Conservation (phyloP, 1,139 yeast genomes). For the Candida frijolesensis region DNA sequence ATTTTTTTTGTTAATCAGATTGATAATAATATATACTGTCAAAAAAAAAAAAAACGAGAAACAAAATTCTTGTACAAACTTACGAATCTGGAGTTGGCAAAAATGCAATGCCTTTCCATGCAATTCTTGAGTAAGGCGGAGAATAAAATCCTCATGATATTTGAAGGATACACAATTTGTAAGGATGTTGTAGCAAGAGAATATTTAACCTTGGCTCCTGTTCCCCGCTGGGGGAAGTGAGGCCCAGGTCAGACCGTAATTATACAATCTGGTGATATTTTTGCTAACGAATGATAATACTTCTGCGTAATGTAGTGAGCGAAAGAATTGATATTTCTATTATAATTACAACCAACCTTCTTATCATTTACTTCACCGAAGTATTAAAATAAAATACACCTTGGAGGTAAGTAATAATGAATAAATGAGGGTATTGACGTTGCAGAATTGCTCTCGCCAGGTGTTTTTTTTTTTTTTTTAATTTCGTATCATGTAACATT, state of each 20-base stretch:
- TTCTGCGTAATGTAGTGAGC: not conserved
- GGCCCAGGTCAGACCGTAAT: not conserved
- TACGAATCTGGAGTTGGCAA: not conserved
- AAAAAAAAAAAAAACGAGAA: too few relatives aligned
- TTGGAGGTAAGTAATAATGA: too few relatives aligned
- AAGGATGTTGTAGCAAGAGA: not conserved
- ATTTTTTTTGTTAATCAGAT: too few relatives aligned
- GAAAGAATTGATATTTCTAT: not conserved
- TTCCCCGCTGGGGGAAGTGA: not conserved
- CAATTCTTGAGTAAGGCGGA: not conserved
- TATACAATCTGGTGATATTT: constrained; percentile 3
- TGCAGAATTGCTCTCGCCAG: too few relatives aligned
- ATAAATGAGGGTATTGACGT: too few relatives aligned
- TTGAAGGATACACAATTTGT: not conserved
- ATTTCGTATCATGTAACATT: too few relatives aligned
- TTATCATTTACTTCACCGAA: too few relatives aligned
- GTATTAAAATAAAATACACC: too few relatives aligned
- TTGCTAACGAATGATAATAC: not conserved
- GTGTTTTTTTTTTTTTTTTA: too few relatives aligned
- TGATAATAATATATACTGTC: too few relatives aligned
- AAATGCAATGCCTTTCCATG: not conserved
- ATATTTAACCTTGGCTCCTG: not conserved
- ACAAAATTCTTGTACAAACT: too few relatives aligned
- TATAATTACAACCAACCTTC: not conserved
- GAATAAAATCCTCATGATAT: not conserved